Percentiles rank a stretch among this genome's conserved stretches.
Conservation (phyloP, 108 stramenopile genomes). For the Skeletonema tropicum region DNA sequence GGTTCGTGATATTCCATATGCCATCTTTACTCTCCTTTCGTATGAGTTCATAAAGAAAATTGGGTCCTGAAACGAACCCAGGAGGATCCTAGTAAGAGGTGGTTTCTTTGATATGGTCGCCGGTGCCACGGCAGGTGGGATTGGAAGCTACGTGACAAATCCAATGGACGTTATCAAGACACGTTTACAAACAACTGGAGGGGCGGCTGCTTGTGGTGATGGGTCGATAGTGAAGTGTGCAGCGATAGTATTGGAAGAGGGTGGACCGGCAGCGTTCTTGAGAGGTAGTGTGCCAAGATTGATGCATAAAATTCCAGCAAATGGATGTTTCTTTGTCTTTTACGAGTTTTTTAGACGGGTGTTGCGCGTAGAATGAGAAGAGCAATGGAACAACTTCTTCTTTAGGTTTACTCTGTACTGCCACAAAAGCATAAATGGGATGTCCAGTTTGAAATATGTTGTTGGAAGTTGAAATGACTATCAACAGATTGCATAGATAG, state of each 20-base stretch:
- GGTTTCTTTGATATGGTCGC: slow-evolving; percentile 78
- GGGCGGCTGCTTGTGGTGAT: slow-evolving; percentile 53
- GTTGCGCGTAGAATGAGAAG: slow-evolving; percentile 59
- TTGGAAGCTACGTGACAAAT: slow-evolving; percentile 90
- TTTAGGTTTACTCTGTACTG: too few relatives aligned
- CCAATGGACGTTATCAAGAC: slow-evolving; percentile 96
- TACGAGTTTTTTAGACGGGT: slow-evolving; percentile 91
- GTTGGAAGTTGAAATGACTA: too few relatives aligned
- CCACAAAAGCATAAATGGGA: too few relatives aligned
- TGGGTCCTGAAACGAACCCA: slow-evolving; percentile 41
- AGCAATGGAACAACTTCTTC: neutral
- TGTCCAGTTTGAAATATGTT: too few relatives aligned
- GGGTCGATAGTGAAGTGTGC: slow-evolving; percentile 67
- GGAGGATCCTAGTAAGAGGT: slow-evolving; percentile 35
- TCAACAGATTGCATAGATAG: too few relatives aligned
- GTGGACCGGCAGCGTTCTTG: slow-evolving; percentile 80
- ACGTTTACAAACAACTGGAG: slow-evolving; percentile 77
- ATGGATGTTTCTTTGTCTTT: slow-evolving; percentile 93
- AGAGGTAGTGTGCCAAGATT: slow-evolving; percentile 90
- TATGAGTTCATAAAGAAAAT: slow-evolving; percentile 87
- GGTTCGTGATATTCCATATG: slow-evolving; percentile 95
- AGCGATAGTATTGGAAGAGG: slow-evolving; percentile 58
- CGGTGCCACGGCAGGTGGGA: slow-evolving; percentile 90
- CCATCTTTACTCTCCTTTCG: slow-evolving; percentile 88
- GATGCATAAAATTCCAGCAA: slow-evolving; percentile 95